phyloP scores from a whole-genome alignment of 805 yeast genomes.

The Candida sithepensis region DNA sequence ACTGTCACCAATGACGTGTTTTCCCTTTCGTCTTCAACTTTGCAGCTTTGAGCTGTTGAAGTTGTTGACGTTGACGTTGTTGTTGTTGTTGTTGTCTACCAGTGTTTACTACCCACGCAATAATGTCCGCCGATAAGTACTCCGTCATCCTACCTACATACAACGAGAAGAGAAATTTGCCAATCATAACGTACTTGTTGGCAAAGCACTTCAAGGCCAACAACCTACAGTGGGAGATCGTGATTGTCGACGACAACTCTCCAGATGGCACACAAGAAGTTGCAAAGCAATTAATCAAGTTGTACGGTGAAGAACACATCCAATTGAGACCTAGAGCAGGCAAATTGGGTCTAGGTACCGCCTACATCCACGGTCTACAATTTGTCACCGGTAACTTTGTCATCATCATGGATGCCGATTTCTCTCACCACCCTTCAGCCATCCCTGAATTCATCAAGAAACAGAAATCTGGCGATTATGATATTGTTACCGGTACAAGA shows the following conservation, averaged over 20 bases:
- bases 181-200: constrained; percentile 65
- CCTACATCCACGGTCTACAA: constrained; percentile 74
- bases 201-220: constrained; percentile 60
- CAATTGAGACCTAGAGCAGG: constrained; percentile 71
- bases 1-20: too few species aligned
- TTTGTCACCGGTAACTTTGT: constrained; percentile 71
- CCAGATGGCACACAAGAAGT: constrained; percentile 81
- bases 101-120: not conserved
- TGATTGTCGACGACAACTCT: constrained; percentile 75
- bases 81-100: not conserved
- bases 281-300: constrained; percentile 54
- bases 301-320: constrained; percentile 59
- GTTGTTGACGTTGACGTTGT: not conserved
- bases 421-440: constrained; percentile 78
- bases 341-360: constrained; percentile 76
- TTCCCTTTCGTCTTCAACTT: too few species aligned
- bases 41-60: too few species aligned
- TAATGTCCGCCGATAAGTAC: constrained; percentile 45
- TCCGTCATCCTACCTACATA: constrained; percentile 76
- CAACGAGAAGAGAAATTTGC: constrained; percentile 66
- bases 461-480: constrained; percentile 49
- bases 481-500: constrained; percentile 55
- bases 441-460: constrained; percentile 70
- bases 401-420: constrained; percentile 81
- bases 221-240: constrained; percentile 67